Evolutionary conservation across 257 asterid species (phyloP), one percentile per base, ranked within the genome.

Genomic region (Catharanthus roseus): DNA sequence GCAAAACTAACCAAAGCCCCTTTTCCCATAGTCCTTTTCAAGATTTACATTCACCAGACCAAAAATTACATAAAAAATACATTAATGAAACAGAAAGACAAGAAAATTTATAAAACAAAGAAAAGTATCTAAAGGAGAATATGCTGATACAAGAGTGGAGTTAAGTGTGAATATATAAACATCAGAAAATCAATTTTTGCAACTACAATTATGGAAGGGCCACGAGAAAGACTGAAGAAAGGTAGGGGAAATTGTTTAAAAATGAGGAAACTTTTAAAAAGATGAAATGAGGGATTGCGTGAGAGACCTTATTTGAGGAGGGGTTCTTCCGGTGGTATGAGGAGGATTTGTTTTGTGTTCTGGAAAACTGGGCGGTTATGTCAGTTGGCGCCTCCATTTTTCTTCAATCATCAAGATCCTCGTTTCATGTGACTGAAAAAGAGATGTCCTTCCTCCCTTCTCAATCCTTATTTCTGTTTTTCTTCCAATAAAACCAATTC

Each of bases 1-100:
- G 26, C 77, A 70, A 76, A 7, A 41, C 68, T 31, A 7, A 76
- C 61, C 9, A 44, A 65, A 71, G 21, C 68, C 69, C 66, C 63
- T 62, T 58, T 26, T 21, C 16, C 74, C 81, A 76, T 78, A 72
- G 9, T 10, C 77, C 73, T 56, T 74, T 45, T 70, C 68, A 76
- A 47, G 65, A 34, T 57, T 62, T 26, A 28, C 74, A 13, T 50
- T 18, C 70, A 19, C 9, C 38, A n/a, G 21, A 60, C 53, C 26
- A 6, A 18, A 15, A 72, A 34, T 23, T n/a, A n/a, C n/a, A n/a
- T n/a, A n/a, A n/a, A n/a, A n/a, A n/a, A n/a, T n/a, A n/a, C n/a
- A 58, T 5, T 10, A 36, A 49, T 10, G 21, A n/a, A 6, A 11
- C 12, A 67, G 1, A 66, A 28, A 45, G 63, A 44, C 50, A 34